A percentile compares a stretch with the other conserved stretches of the same genome.
Conservation (phyloP, 441 rosid species). For the Geranium incanum region DNA sequence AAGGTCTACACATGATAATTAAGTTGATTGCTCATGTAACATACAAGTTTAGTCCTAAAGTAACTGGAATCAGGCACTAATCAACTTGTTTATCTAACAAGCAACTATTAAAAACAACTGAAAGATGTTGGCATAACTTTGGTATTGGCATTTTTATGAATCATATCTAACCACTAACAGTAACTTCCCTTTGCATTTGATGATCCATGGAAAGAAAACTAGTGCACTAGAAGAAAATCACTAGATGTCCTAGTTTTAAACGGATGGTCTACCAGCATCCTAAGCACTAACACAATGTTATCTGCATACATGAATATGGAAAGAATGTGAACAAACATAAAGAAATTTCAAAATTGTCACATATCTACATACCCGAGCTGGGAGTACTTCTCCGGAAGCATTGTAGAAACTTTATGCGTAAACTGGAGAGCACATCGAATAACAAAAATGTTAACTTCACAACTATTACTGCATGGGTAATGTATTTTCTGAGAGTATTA, state of each 20-base stretch:
- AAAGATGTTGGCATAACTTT: neutral
- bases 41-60: neutral
- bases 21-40: neutral
- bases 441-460: constrained; percentile 6
- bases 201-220: neutral
- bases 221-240: neutral
- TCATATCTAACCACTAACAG: neutral
- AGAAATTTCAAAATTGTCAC: neutral
- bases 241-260: neutral
- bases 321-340: neutral
- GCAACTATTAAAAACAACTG: neutral
- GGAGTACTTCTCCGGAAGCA: constrained; percentile 79
- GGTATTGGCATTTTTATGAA: neutral
- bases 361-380: constrained; percentile 61
- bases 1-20: neutral
- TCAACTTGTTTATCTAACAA: neutral
- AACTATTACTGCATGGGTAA: constrained; percentile 17
- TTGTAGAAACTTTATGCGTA: constrained; percentile 77
- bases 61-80: neutral
- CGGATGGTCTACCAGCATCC: neutral
- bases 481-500: constrained; percentile 17
- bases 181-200: neutral
- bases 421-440: constrained; percentile 56
- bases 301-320: neutral
- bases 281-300: neutral